These are phyloP conservation scores for Aaosphaeria pasadenensis DNA, from an alignment of 2,329 filamentous ascomycete genomes.

Conservation along the genomic window DNA sequence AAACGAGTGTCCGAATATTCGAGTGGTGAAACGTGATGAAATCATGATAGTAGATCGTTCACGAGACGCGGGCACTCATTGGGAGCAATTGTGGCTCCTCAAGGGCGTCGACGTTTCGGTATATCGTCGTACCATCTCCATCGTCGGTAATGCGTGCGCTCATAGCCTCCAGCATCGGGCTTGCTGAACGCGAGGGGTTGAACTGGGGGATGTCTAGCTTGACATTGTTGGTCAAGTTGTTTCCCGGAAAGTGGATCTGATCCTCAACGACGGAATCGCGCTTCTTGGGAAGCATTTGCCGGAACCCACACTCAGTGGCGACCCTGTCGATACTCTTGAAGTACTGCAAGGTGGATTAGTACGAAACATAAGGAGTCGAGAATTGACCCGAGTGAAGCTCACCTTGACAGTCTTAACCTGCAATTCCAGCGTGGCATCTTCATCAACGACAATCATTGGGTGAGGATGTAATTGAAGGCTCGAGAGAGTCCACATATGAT, in stretches of 20 bases:
- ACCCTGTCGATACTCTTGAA: slow-evolving; percentile 51
- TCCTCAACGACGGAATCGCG: slow-evolving; percentile 33
- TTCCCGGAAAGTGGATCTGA: slow-evolving; percentile 15
- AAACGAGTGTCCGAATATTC: too few species aligned
- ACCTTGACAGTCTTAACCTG: slow-evolving; percentile 44
- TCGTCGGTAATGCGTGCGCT: slow-evolving; percentile 28
- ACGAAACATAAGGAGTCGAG: slow-evolving; percentile 6
- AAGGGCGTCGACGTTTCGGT: slow-evolving; percentile 16
- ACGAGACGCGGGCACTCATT: slow-evolving; percentile 29
- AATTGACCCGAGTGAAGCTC: slow-evolving; percentile 5
- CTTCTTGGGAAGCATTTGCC: slow-evolving; percentile 41
- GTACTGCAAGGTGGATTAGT: slow-evolving; percentile 27
- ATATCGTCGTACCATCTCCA: slow-evolving; percentile 8
- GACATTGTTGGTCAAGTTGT: slow-evolving; percentile 16
- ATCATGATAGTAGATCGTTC: too few species aligned
- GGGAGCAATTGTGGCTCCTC: slow-evolving; percentile 28
- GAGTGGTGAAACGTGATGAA: too few species aligned
- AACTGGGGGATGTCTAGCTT: slow-evolving; percentile 27
- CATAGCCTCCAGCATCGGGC: slow-evolving; percentile 34
- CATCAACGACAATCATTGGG: slow-evolving; percentile 79
- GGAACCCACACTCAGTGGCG: slow-evolving; percentile 43
- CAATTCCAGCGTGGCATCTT: slow-evolving; percentile 58
- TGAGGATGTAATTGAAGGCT: slow-evolving; percentile 77
- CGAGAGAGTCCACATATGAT: slow-evolving; percentile 89
- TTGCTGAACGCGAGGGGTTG: slow-evolving; percentile 29